Evolutionary conservation across 805 yeast species (phyloP), one percentile per base, ranked within the genome.

Genomic region (Starmerella bombi): DNA sequence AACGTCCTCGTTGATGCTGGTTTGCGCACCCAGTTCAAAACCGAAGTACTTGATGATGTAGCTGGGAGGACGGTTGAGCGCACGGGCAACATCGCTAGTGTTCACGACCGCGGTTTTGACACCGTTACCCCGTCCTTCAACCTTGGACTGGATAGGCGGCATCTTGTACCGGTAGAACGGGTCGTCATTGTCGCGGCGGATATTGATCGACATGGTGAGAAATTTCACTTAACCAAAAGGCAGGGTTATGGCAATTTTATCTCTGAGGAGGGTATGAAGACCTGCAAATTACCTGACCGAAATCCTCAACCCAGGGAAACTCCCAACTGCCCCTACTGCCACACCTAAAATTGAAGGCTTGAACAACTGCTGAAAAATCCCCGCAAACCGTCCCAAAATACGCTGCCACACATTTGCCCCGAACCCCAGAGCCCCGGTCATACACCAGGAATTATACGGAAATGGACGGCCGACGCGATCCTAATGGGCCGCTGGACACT

Each of bases 111-210:
- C 93, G 19, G 98, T 91, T 63, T 85, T 86, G 66, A 91, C 91
- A 77, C 98, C 98, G 67, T 91, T 91, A 69, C 98, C 98, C 61
- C 94, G 75, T 63, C 98, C 98, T 68, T 91, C 97, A 51, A 83
- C 83, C 72, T 91, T 91, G 53, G 95, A 82, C 66, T 82, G 93
- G 64, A 91, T 79, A 32, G 93, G 80, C 59, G 98, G 98, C 98
- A 91, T 91, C 70, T 91, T 91, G 66, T 91, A 91, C 70, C 98
- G 94, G 76, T 91, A 91, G 64, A 91, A 91, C 34, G 96, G 96
- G 69, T 91, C 98, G 57, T 80, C 77, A 70, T 88, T 91, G 59
- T 85, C 95, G 70, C 98, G 85, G 64, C 94, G 79, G 56, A 91
- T 88, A 64, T 91, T 88, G 59, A 88, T 79, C 43, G 51, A 46